Conservation (phyloP, 1,139 yeast genomes). For the Pneumocystis jirovecii region DNA sequence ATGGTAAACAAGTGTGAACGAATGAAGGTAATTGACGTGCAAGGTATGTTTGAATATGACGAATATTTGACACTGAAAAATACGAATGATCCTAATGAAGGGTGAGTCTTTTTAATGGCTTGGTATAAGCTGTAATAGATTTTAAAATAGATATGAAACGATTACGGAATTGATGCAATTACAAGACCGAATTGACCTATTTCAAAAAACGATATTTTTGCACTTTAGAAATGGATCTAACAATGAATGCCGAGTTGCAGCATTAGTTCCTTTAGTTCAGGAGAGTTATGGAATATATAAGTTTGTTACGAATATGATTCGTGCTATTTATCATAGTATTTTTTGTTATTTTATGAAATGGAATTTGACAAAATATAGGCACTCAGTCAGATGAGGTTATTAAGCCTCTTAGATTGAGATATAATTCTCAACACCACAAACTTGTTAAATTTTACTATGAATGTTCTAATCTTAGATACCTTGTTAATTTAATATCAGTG, state of each 20-base stretch:
- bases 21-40: neutral
- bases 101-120: slow-evolving; percentile 22
- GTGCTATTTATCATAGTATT: slow-evolving; percentile 51
- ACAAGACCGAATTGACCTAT: slow-evolving; percentile 71
- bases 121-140: neutral
- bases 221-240: slow-evolving; percentile 48
- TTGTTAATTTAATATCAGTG: slow-evolving; percentile 70
- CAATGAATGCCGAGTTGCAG: slow-evolving; percentile 72
- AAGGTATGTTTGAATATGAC: slow-evolving; percentile 71
- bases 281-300: slow-evolving; percentile 89
- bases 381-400: slow-evolving; percentile 68
- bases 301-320: slow-evolving; percentile 75
- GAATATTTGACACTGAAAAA: slow-evolving; percentile 80
- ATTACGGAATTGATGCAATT: slow-evolving; percentile 71
- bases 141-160: slow-evolving; percentile 42
- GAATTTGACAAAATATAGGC: slow-evolving; percentile 25
- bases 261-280: slow-evolving; percentile 81
- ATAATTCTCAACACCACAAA: slow-evolving; percentile 63
- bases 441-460: slow-evolving; percentile 79
- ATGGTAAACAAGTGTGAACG: slow-evolving; percentile 34
- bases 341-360: neutral
- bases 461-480: slow-evolving; percentile 69
- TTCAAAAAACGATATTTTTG: slow-evolving; percentile 64
- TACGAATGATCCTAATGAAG: slow-evolving; percentile 89
- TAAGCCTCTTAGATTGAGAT: slow-evolving; percentile 57